Evolutionary conservation across 345 rosid species (phyloP).

Genomic region (Heritiera littoralis): DNA sequence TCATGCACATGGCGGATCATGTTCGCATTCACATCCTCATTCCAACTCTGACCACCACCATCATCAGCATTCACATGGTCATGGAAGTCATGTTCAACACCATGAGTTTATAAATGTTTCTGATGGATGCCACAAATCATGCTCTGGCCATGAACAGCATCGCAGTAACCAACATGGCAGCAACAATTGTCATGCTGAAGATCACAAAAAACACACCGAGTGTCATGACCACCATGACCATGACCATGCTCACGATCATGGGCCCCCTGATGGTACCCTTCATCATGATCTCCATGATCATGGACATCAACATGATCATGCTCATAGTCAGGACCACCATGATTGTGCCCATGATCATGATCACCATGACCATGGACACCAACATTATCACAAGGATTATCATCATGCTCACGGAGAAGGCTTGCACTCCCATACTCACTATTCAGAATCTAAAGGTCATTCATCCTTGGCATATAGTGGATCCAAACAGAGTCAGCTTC

Average conservation of each 20-base stretch:
- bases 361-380: conserved; percentile 8
- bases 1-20: conserved; percentile 95
- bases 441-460: conserved; percentile 22
- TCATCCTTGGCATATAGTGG: conserved; percentile 10
- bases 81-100: conserved; percentile 35
- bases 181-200: neutral
- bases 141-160: conserved; percentile 31
- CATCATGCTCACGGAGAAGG: conserved; percentile 17
- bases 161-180: neutral
- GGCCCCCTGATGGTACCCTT: no score
- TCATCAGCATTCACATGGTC: conserved; percentile 34
- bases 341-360: conserved; percentile 14
- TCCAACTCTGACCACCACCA: conserved; percentile 44
- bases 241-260: conserved; percentile 12
- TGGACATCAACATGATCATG: conserved; percentile 11
- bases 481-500: conserved; percentile 2
- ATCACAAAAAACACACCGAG: neutral
- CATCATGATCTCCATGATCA: conserved; percentile 14
- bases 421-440: conserved; percentile 14
- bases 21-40: conserved; percentile 63
- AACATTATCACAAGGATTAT: conserved; percentile 17
- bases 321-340: conserved; percentile 17
- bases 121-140: conserved; percentile 37
- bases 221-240: conserved; percentile 30
- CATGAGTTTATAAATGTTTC: conserved; percentile 41